Percentiles rank a stretch among this genome's conserved stretches.
phyloP scores from a whole-genome alignment of 345 rosid species.

The Punica granatum region DNA sequence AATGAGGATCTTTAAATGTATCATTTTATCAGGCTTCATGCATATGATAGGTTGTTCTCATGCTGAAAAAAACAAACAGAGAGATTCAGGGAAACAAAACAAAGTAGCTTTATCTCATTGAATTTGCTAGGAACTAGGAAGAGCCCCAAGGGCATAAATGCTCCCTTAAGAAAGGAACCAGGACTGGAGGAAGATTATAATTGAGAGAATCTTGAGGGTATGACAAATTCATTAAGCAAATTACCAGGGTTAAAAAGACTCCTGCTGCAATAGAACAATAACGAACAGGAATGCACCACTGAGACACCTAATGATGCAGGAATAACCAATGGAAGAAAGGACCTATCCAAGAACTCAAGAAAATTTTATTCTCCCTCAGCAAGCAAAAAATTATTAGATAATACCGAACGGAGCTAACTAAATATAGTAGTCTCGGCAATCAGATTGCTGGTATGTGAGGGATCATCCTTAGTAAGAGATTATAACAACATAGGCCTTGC shows the following conservation, averaged over 20 bases:
- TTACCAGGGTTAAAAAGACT: neutral
- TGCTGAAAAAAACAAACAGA: neutral
- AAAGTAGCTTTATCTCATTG: neutral
- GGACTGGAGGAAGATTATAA: neutral
- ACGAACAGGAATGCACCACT: neutral
- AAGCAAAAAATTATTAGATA: neutral
- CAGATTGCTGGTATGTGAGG: neutral
- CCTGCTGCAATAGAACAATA: neutral
- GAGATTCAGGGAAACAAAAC: neutral
- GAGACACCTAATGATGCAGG: neutral
- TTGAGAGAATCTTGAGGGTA: neutral
- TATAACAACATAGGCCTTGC: neutral
- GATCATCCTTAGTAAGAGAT: no score
- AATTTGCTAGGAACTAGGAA: neutral
- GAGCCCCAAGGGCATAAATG: neutral
- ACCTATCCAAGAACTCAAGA: neutral
- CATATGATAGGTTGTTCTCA: neutral
- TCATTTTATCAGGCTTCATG: neutral
- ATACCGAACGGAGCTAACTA: neutral
- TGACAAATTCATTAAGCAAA: neutral
- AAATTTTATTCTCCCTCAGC: neutral
- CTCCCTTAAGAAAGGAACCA: neutral
- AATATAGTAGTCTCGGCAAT: neutral
- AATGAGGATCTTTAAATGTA: neutral
- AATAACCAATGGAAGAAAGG: neutral